Evolutionary conservation across 176 grass and related monocot genomes (phyloP), one percentile per base, ranked within the genome.

Genomic region (Rhynchospora tenuis): DNA sequence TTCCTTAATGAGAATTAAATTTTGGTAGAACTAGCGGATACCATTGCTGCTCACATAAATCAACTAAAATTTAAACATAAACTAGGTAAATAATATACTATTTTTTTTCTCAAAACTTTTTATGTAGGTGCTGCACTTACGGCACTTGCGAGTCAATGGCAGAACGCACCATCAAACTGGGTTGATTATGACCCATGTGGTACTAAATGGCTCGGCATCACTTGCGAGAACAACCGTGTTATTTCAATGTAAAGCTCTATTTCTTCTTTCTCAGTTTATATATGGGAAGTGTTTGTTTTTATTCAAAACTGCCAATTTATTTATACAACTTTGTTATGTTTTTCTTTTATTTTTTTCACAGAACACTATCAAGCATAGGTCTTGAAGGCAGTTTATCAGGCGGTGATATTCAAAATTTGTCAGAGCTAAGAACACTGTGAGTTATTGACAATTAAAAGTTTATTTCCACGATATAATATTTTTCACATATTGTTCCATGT

Each of bases 371-470:
- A 76, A 97, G 88, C 64, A 56, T 92, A 0, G 87, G 90, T 88
- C 9, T 97, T 62, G 68, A 72, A 14, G 94, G 94, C 11, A 89
- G 31, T 9, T 78, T 97, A 83, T 89, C 92, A 11, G 94, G 94
- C 5, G 94, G 94, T 67, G 94, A 97, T 8, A 91, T 97, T 67
- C 77, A 89, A 9, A 79, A 38, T 73, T 57, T 97, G 64, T n/a
- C 79, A 0, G 94, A 85, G 76, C 15, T 97, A 15, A 57, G 71
- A 77, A 31, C 27, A 48, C 22, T 97, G 91, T 97, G 87, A 74
- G 88, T 4, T 7, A 50, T 51, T 13, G 45, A 13, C 13, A 2
- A 65, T 12, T 29, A 16, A 38, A 50, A 54, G 6, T 11, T 19
- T 2, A 46, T 29, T 45, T 17, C 65, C 43, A 38, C 33, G 33